Evolutionary conservation across 2,329 filamentous ascomycete species (phyloP), one percentile per base, ranked within the genome.

Genomic region (Nannizziopsis arthrosporioides): DNA sequence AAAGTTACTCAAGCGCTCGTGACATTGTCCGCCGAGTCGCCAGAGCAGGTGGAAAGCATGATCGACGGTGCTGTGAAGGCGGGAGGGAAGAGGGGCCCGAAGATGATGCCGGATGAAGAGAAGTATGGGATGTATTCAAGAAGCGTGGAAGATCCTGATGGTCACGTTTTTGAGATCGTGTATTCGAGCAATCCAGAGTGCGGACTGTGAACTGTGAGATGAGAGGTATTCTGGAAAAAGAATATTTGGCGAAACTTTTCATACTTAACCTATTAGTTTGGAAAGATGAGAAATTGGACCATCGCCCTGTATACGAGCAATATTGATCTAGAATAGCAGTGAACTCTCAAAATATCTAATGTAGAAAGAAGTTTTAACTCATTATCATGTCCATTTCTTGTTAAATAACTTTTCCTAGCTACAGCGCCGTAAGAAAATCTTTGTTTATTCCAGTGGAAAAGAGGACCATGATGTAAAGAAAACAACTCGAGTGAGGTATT

Each of bases 131-230:
- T 49, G 17, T 49, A 51, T 31, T 45, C 50, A 11, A 41, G 42
- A n/a, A 51, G 45, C 19, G 42, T 49, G 41, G 34, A 44, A 19
- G 47, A 52, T 49, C 47, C 47, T 34, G 47, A 52, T 36, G 46
- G 47, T 12, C 50, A 52, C 40, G 45, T 52, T 30, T 52, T 46
- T 37, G 50, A 49, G 39, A 38, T 52, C 42, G 15, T 49, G 12
- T 41, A 44, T 37, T 36, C 31, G 22, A 43, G 10, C 41, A 15
- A 36, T 10, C 11, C 12, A 36, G 15, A 36, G 4, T 36, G 11
- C 15, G 34, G 34, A 36, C 7, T 27, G 22, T 27, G 22, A 27
- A 7, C 3, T 27, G 22, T 3, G 9, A 36, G 11, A 3, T 36
- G n/a, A n/a, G n/a, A n/a, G n/a, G n/a, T n/a, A n/a, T n/a, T n/a